phyloP scores from a whole-genome alignment of 176 grass and related monocot species.

The sorghum (Sorghum bicolor) region Sorghum_bicolor_NCBIv3 NC_012870.2:80659001-80659500 shows the following conservation, averaged over 20 bases:
- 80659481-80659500: too few relatives aligned
- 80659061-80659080: background rate
- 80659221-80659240: constrained; percentile 11
- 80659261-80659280: constrained; percentile 85
- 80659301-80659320: constrained; percentile 48
- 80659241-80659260: constrained; percentile 87
- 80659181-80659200: background rate
- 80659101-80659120: background rate
- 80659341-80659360: constrained; percentile 91
- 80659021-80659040: background rate
- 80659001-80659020: background rate
- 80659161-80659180: background rate
- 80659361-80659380: constrained; percentile 92
- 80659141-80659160: background rate
- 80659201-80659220: constrained; percentile 9
- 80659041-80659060: background rate
- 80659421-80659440: constrained; percentile 31
- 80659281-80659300: constrained; percentile 73
- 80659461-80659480: background rate
- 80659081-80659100: background rate
- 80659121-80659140: constrained; percentile 5
- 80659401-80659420: constrained; percentile 71
- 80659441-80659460: background rate
- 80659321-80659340: constrained; percentile 57
- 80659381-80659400: constrained; percentile 88